These are phyloP conservation scores for Mucuna pruriens DNA, from an alignment of 306 rosid genomes.

Conservation along the genomic window DNA sequence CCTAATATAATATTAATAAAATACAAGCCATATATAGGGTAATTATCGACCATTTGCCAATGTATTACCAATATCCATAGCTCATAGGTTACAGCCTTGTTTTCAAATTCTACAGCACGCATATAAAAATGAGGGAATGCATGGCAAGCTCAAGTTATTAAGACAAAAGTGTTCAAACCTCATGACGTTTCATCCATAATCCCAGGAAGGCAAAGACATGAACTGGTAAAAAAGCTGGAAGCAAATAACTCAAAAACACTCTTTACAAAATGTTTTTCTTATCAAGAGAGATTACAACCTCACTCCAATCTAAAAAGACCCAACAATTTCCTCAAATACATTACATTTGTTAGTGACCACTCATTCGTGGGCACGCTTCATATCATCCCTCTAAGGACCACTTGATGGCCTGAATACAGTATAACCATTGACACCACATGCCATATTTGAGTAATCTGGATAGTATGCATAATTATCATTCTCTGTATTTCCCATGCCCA, in stretches of 20 bases:
- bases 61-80: neutral
- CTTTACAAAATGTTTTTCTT: conserved; percentile 83
- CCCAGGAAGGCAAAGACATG: conserved; percentile 32
- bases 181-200: conserved; percentile 18
- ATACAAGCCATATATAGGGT: neutral
- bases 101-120: conserved; percentile 7
- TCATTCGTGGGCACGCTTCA: conserved; percentile 38
- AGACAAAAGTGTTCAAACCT: conserved; percentile 20
- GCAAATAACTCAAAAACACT: conserved; percentile 56
- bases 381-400: conserved; percentile 62
- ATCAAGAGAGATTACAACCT: conserved; percentile 75
- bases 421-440: conserved; percentile 73
- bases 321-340: conserved; percentile 63
- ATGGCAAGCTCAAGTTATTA: neutral
- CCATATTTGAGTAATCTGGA: conserved; percentile 76
- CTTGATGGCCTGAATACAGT: conserved; percentile 81
- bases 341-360: conserved; percentile 60
- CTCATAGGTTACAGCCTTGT: neutral
- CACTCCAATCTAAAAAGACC: conserved; percentile 76
- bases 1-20: neutral
- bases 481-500: conserved; percentile 64
- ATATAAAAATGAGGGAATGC: conserved; percentile 15
- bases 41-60: neutral
- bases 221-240: conserved; percentile 48
- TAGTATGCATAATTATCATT: conserved; percentile 67